Base-by-base conservation (phyloP, 805 yeast species). In the Candida dendrica region DNA sequence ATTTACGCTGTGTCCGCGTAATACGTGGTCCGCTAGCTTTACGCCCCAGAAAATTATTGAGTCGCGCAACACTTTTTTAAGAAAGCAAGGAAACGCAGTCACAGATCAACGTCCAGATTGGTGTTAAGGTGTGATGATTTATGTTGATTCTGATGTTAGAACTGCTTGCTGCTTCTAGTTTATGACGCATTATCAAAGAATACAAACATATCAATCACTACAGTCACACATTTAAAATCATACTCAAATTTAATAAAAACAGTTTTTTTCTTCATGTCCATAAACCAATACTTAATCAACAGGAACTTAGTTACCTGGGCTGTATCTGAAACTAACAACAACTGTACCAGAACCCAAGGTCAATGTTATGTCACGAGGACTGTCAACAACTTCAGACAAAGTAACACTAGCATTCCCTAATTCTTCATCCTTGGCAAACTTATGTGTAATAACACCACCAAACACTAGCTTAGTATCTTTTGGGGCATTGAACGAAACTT, bases 391-490 rank as follows among this genome's bases (percentile, higher is more conserved):
- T 15, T 81, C 81, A 34, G 63, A 54, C 47, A 85, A 63, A 11
- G 64, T 61, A 26, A 87, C 52, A 32, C 75, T 67, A 8, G 78
- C 79, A 37, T 69, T 69, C 11, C 84, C 95, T 34, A 88, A 42
- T 43, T 77, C 84, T 22, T 68, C 65, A 50, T 77, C 81, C 55
- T 82, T 80, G 32, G 95, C 89, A 51, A 90, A 72, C 3, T 78
- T 73, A 58, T 85, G 93, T 54, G 77, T 84, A 29, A 80, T 77
- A 34, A 77, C 68, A 22, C 86, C 75, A 34, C 71, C 69, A 53
- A 91, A 75, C 3, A 76, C 65, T 34, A 90, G 53, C 42, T 67
- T 71, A 3, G 81, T 80, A 10, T 75, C 81, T 4, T 79, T 62
- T 4, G 81, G 68, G 5, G 91, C 81, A 53, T 75, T 79, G 66